Conservation (phyloP, 441 rosid genomes). For the Raphanus hybrid region DNA sequence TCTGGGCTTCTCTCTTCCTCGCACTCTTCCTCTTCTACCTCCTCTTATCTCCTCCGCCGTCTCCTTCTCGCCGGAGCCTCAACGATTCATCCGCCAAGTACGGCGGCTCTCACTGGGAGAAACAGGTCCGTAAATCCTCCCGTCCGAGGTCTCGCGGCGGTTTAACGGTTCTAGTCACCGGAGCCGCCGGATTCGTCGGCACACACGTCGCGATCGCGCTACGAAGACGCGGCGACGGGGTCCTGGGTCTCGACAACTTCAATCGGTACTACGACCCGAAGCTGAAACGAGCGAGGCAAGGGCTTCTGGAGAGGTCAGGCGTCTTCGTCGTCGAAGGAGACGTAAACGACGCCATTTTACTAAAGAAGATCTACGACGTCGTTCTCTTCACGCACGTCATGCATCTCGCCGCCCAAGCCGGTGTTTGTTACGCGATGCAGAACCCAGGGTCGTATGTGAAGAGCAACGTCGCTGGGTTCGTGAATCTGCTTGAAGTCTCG, state of each 20-base stretch:
- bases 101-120: slow-evolving; percentile 58
- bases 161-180: slow-evolving; percentile 69
- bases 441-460: slow-evolving; percentile 75
- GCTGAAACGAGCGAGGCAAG: slow-evolving; percentile 66
- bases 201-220: slow-evolving; percentile 64
- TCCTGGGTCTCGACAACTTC: slow-evolving; percentile 76
- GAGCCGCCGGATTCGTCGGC: slow-evolving; percentile 84
- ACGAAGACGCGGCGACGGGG: slow-evolving; percentile 82
- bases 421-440: slow-evolving; percentile 80
- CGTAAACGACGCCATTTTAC: slow-evolving; percentile 56
- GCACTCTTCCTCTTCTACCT: slow-evolving; percentile 49
- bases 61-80: slow-evolving; percentile 44
- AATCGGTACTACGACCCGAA: slow-evolving; percentile 61
- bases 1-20: slow-evolving; percentile 57
- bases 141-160: slow-evolving; percentile 48
- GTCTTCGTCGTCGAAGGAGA: slow-evolving; percentile 73
- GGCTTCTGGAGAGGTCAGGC: slow-evolving; percentile 53
- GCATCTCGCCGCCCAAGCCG: slow-evolving; percentile 87
- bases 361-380: slow-evolving; percentile 55
- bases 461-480: slow-evolving; percentile 72
- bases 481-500: slow-evolving; percentile 57
- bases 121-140: slow-evolving; percentile 57
- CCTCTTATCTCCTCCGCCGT: slow-evolving; percentile 48
- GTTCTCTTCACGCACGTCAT: slow-evolving; percentile 72
- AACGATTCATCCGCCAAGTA: slow-evolving; percentile 37